Conservation (phyloP, 2,329 filamentous ascomycete species). For the Fusarium sp. region DNA sequence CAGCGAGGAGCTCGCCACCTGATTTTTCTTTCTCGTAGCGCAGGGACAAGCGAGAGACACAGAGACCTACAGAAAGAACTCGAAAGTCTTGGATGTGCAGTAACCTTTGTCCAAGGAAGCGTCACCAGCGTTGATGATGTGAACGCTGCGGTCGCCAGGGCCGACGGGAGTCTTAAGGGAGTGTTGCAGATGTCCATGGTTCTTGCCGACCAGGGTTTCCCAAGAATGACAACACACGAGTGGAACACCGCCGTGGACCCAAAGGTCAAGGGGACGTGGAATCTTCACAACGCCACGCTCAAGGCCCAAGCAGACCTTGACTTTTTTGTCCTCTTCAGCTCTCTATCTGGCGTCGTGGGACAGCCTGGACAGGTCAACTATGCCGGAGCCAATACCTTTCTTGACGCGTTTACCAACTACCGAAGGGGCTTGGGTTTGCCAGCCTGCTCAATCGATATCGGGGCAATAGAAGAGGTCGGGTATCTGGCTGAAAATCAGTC, state of each 20-base stretch:
- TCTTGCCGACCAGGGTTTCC: not conserved
- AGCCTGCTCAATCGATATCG: not conserved
- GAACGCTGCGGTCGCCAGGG: not conserved
- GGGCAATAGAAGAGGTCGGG: constrained; percentile 5
- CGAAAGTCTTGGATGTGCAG: not conserved
- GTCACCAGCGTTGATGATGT: not conserved
- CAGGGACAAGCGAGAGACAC: not conserved
- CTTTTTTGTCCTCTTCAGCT: constrained; percentile 11
- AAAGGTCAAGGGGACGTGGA: not conserved
- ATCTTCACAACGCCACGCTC: constrained; percentile 2
- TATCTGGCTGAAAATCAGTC: constrained; percentile 1
- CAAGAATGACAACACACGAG: not conserved
- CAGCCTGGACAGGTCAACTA: constrained; percentile 9
- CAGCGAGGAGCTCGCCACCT: constrained; percentile 1
- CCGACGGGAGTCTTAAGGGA: not conserved
- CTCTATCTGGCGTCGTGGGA: not conserved
- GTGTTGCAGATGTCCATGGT: constrained; percentile 9
- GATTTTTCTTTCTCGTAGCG: constrained; percentile 4
- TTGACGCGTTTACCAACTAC: constrained; percentile 4
- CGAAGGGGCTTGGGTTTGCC: not conserved
- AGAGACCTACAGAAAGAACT: not conserved
- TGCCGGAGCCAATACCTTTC: constrained; percentile 8
- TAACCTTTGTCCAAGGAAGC: not conserved
- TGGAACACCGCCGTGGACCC: constrained; percentile 1
- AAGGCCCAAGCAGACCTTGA: not conserved